Evolutionary conservation across 192 early-diverging fungal species (phyloP).

Genomic region (Backusella tuberculispora): DNA sequence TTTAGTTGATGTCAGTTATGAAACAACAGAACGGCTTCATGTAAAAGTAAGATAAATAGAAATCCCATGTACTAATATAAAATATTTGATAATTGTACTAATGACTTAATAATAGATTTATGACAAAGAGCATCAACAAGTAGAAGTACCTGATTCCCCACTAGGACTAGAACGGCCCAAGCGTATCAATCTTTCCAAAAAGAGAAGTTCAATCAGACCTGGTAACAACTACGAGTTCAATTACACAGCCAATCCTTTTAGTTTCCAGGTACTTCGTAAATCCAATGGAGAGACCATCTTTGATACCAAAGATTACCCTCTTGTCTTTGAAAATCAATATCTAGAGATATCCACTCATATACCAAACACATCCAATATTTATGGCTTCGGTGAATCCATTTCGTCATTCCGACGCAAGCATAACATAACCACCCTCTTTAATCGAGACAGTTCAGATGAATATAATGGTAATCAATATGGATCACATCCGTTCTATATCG

Average conservation of each 20-base stretch:
- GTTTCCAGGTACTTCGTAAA: slow-evolving; percentile 45
- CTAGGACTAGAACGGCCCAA: slow-evolving; percentile 27
- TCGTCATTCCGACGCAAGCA: slow-evolving; percentile 56
- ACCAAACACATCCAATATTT: slow-evolving; percentile 62
- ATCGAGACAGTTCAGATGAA: not conserved
- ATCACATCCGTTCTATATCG: slow-evolving; percentile 67
- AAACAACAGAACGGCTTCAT: slow-evolving; percentile 54
- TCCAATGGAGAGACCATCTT: slow-evolving; percentile 45
- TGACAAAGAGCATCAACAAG: slow-evolving; percentile 23
- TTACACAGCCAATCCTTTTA: slow-evolving; percentile 44
- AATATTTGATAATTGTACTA: not conserved
- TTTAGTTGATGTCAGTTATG: slow-evolving; percentile 51
- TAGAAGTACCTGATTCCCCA: slow-evolving; percentile 29
- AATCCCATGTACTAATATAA: not conserved
- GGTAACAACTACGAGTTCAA: slow-evolving; percentile 29
- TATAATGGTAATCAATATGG: slow-evolving; percentile 58
- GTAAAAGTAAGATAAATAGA: slow-evolving; percentile 44
- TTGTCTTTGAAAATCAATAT: slow-evolving; percentile 71
- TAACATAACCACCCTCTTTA: slow-evolving; percentile 8
- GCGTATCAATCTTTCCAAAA: not conserved
- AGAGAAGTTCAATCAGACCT: not conserved
- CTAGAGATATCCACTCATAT: slow-evolving; percentile 61
- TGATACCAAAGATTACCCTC: slow-evolving; percentile 43
- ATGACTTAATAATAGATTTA: slow-evolving; percentile 5
- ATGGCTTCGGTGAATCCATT: slow-evolving; percentile 67